Evolutionary conservation across 1,284 basidiomycete genomes (phyloP).

Genomic region (Clitocybe nebularis): DNA sequence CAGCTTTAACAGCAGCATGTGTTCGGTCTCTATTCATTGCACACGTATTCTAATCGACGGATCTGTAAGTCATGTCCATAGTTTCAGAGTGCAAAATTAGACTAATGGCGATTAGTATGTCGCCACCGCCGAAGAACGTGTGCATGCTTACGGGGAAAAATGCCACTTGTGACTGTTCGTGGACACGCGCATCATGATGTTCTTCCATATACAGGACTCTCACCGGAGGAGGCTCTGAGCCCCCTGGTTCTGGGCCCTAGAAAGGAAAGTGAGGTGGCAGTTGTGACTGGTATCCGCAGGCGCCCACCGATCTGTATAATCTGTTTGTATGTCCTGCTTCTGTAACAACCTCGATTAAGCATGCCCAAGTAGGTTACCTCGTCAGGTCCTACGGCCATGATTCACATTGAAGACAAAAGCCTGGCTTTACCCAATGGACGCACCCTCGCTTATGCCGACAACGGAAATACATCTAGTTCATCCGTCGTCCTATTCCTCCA

Average conservation of each 20-base stretch:
- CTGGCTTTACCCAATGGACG: conserved; percentile 41
- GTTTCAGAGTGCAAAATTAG: too few species aligned
- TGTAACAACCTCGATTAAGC: not conserved
- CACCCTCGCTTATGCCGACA: conserved; percentile 45
- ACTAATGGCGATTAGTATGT: too few species aligned
- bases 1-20: too few species aligned
- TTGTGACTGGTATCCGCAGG: conserved; percentile 11
- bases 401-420: conserved; percentile 33
- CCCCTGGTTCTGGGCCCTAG: conserved; percentile 5
- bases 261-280: conserved; percentile 6
- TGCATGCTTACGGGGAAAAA: not conserved
- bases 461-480: conserved; percentile 41
- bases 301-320: conserved; percentile 3
- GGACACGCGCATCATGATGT: conserved; percentile 6
- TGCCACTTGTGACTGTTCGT: conserved; percentile 3
- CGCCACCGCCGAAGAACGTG: too few species aligned
- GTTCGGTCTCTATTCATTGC: too few species aligned
- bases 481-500: conserved; percentile 49
- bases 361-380: not conserved
- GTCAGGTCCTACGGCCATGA: conserved; percentile 16
- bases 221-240: conserved; percentile 7
- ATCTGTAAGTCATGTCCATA: too few species aligned
- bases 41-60: too few species aligned
- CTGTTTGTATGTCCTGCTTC: not conserved
- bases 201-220: conserved; percentile 12